Evolutionary conservation across 208 protist species (phyloP), one percentile per base, ranked within the genome.

Genomic region (Acanthamoeba triangularis): DNA sequence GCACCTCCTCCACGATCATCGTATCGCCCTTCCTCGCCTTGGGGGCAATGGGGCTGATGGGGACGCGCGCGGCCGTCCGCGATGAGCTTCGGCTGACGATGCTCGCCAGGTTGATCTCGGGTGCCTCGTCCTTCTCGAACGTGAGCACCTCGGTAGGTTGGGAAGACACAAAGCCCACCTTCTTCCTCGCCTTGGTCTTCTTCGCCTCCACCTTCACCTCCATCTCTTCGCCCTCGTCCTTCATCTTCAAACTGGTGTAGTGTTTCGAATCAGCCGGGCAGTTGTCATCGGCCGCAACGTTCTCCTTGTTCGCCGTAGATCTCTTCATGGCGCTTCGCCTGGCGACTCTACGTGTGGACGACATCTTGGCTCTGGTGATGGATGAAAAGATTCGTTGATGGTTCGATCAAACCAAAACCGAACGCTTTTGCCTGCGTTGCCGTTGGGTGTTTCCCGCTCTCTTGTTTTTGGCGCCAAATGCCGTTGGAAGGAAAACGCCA

Each of bases 81-180:
- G 44, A 65, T 6, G 44, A 54, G 41, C 80, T 88, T 49, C 80
- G 18, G 54, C 35, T 63, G 25, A 88, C 44, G 54, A 88, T 63
- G 54, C 54, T 88, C 5, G 44, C 80, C 28, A 88, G 80, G 25
- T 88, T 88, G 49, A 88, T 88, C 54, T 88, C 80, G 41, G 80
- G 49, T 6, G 80, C 49, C 37, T 88, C 80, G 54, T 88, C 80
- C 49, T 33, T 88, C 54, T 88, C 54, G 41, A 61, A 88, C 49
- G 80, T 88, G 49, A 88, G 44, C 20, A 88, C 37, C 23, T 88
- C 80, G 7, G 69, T 78, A 0, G 69, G 69, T n/a, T 88, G 80
- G 7, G 80, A 88, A 63, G 54, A 54, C 11, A 63, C 80, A 28
- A 88, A 88, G 69, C 54, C 54, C 20, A 88, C 80, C 47, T n/a